A percentile compares a stretch with the other conserved stretches of the same genome.
Evolutionary conservation across 2,329 filamentous ascomycete genomes (phyloP).

Genomic region (Pseudogymnoascus sp.): DNA sequence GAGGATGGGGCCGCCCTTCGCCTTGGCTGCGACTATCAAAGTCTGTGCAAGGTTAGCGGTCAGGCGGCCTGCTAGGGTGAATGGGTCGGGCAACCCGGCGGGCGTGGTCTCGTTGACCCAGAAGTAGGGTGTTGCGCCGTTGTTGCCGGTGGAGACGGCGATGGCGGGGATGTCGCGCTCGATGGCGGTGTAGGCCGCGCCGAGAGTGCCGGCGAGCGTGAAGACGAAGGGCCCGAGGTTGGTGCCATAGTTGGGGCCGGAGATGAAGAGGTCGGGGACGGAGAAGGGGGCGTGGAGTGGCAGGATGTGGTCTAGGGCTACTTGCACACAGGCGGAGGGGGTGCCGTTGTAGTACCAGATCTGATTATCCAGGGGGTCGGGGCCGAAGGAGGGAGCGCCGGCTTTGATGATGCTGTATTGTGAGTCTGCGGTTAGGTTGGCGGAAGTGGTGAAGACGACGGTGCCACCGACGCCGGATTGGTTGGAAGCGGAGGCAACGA

Average conservation of each 20-base stretch:
- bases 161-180: slow-evolving; percentile 42
- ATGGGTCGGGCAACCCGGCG: slow-evolving; percentile 30
- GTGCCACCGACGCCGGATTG: slow-evolving; percentile 39
- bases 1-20: slow-evolving; percentile 26
- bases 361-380: slow-evolving; percentile 41
- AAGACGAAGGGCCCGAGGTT: slow-evolving; percentile 48
- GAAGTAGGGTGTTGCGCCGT: slow-evolving; percentile 35
- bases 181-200: slow-evolving; percentile 42
- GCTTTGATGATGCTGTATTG: slow-evolving; percentile 39
- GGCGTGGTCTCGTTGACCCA: slow-evolving; percentile 32
- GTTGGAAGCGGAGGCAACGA: slow-evolving; percentile 35
- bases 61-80: slow-evolving; percentile 36
- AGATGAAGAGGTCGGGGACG: slow-evolving; percentile 45
- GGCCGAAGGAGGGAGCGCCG: slow-evolving; percentile 40
- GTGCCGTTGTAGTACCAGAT: slow-evolving; percentile 57
- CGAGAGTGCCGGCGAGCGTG: slow-evolving; percentile 42
- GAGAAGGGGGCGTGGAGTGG: slow-evolving; percentile 39
- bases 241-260: slow-evolving; percentile 47
- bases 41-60: slow-evolving; percentile 37
- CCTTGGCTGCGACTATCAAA: slow-evolving; percentile 28
- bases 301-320: slow-evolving; percentile 48
- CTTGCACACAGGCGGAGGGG: slow-evolving; percentile 45
- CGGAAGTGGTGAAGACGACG: slow-evolving; percentile 34
- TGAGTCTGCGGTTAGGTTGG: slow-evolving; percentile 33
- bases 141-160: slow-evolving; percentile 38